Conservation (phyloP, 73 alveolate species). For the Urostyla sp. region DNA sequence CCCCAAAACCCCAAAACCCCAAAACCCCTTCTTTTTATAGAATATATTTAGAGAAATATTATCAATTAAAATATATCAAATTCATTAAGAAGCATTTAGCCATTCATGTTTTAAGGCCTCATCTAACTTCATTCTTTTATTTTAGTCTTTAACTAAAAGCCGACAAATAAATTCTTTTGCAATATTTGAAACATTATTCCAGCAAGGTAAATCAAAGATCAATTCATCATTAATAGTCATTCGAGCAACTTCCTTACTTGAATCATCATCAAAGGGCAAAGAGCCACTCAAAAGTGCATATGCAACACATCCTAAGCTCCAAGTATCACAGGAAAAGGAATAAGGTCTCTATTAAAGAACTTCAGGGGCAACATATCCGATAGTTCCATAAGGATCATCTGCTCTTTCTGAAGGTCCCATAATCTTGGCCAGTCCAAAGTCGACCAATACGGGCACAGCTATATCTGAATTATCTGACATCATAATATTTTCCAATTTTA, state of each 20-base stretch:
- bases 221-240: conserved; percentile 72
- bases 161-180: background rate
- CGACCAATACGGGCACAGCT: conserved; percentile 78
- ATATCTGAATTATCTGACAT: conserved; percentile 68
- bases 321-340: conserved; percentile 50
- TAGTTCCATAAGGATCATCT: conserved; percentile 83
- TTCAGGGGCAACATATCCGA: conserved; percentile 78
- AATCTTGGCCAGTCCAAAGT: conserved; percentile 84
- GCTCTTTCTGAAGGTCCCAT: conserved; percentile 83
- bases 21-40: too few species aligned
- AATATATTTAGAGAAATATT: too few species aligned
- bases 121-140: too few species aligned
- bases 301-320: conserved; percentile 53
- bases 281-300: conserved; percentile 73
- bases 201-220: conserved; percentile 37
- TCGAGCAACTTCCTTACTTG: conserved; percentile 76
- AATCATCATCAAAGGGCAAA: conserved; percentile 80
- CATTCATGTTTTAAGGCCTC: too few species aligned
- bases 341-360: conserved; percentile 60
- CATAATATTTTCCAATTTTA: conserved; percentile 88
- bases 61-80: too few species aligned
- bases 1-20: too few species aligned
- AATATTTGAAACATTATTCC: background rate
- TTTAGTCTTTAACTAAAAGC: too few species aligned
- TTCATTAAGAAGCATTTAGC: too few species aligned